A percentile compares a stretch with the other conserved stretches of the same genome.
phyloP scores from a whole-genome alignment of 176 grass and related monocot genomes.

The Miscanthus lutarioriparius region DNA sequence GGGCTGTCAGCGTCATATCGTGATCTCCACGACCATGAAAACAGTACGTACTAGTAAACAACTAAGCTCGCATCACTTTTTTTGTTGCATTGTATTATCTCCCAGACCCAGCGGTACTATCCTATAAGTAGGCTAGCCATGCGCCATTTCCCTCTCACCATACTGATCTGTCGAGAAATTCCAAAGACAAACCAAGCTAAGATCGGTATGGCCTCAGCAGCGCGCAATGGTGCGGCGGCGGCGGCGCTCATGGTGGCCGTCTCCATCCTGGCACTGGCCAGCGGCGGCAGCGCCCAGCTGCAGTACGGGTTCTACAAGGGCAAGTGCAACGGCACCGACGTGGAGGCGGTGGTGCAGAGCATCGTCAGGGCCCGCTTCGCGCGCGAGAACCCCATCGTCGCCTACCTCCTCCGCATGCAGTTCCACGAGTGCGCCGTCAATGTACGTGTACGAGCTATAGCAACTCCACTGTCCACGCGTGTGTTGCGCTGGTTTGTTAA shows the following conservation, averaged over 20 bases:
- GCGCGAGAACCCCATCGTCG: slow-evolving; percentile 2
- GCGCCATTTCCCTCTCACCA: background rate
- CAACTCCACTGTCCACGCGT: background rate
- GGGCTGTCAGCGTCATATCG: background rate
- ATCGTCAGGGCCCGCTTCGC: slow-evolving; percentile 8
- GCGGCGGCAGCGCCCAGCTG: slow-evolving; percentile 10
- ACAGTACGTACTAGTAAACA: background rate
- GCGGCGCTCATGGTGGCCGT: slow-evolving; percentile 6
- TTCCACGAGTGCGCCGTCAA: slow-evolving; percentile 61
- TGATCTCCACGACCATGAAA: slow-evolving; percentile 30
- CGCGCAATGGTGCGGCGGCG: background rate
- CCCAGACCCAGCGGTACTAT: background rate
- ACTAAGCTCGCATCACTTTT: slow-evolving; percentile 6
- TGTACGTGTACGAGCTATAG: background rate
- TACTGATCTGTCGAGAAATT: background rate
- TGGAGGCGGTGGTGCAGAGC: slow-evolving; percentile 33
- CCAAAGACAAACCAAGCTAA: background rate
- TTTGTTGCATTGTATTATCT: background rate
- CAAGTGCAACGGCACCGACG: slow-evolving; percentile 37
- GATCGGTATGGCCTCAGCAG: slow-evolving; percentile 19
- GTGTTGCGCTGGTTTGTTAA: background rate
- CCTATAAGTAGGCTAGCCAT: background rate
- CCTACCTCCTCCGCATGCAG: slow-evolving; percentile 53
- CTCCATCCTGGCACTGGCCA: slow-evolving; percentile 7
- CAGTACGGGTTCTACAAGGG: slow-evolving; percentile 46